Base-by-base conservation (phyloP, 768 basidiomycete species). In the Macrolepiota albuminosa region DNA sequence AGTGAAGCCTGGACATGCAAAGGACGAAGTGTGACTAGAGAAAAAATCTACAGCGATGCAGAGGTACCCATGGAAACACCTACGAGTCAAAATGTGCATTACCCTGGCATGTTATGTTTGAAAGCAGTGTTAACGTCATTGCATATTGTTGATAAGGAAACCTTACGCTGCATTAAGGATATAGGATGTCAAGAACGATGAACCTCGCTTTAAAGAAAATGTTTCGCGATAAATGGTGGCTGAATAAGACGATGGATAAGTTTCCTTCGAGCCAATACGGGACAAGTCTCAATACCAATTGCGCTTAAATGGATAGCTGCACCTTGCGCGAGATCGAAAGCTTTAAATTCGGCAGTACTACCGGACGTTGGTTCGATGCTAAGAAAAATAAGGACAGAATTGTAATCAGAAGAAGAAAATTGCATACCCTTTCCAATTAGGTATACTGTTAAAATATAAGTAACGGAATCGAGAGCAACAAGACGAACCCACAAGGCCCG, bases 51-150 rank as follows among this genome's bases (percentile, higher is more conserved):
- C 58, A 42, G 67, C 33, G 58, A 66, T 48, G 33, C 21, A 21
- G 57, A 56, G 34, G 37, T 50, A 6, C 7, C 10, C 31, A 21
- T 29, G 1, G 18, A 9, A 52, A 50, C 36, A 72, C 86, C 62
- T 71, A 89, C 90, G 68, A 18, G 88, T 88, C 64, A 89, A 74
- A 46, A 90, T 81, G 66, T 92, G 89, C 89, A 91, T 89, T 65
- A 91, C 87, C 33, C 90, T 91, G 67, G 24, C 21, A 21, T 21
- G 21, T 21, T 6, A 4, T 13, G 58, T 48, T n/a, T 60, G 58
- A 11, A 49, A 60, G 54, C 64, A 56, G 63, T 56, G 48, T 64
- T 56, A 60, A 39, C 51, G 51, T 42, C 26, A 50, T 51, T 60
- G 51, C 42, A 58, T 14, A 42, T 58, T 39, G 60, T 40, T 31